A percentile compares a stretch with the other conserved stretches of the same genome.
These are phyloP conservation scores for Tinospora cordifolia DNA, from an alignment of 164 flowering plant species.

Conservation along the genomic window DNA sequence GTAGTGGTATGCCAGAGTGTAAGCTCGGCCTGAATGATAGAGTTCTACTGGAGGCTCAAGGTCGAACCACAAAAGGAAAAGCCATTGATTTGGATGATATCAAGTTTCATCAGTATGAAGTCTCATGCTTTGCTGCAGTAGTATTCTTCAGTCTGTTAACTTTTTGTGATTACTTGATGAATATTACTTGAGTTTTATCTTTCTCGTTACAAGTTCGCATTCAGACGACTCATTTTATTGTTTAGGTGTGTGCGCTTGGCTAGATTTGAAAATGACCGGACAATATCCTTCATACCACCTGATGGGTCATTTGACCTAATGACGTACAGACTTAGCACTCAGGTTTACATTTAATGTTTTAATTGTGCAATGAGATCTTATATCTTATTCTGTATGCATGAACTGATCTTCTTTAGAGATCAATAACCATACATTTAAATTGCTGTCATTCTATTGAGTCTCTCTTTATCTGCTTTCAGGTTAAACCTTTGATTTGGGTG, in stretches of 20 bases:
- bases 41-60: conserved; percentile 91
- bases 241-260: conserved; percentile 95
- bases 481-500: conserved; percentile 95
- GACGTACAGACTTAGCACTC: conserved; percentile 93
- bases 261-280: conserved; percentile 95
- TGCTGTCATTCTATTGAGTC: background rate
- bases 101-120: conserved; percentile 92
- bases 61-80: conserved; percentile 89
- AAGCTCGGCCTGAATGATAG: conserved; percentile 96
- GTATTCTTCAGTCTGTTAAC: conserved; percentile 1
- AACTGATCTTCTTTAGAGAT: background rate
- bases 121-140: conserved; percentile 10
- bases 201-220: conserved; percentile 1
- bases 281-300: conserved; percentile 95
- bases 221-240: conserved; percentile 12
- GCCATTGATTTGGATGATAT: conserved; percentile 97
- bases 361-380: background rate
- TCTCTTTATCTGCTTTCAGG: conserved; percentile 36
- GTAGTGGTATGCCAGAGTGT: conserved; percentile 99
- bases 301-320: conserved; percentile 97
- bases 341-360: conserved; percentile 36
- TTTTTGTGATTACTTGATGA: background rate
- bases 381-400: conserved; percentile 1
- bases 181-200: background rate
- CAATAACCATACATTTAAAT: background rate